Conservation (phyloP, 2,329 filamentous ascomycete genomes). For the Nigrospora oryzae region DNA sequence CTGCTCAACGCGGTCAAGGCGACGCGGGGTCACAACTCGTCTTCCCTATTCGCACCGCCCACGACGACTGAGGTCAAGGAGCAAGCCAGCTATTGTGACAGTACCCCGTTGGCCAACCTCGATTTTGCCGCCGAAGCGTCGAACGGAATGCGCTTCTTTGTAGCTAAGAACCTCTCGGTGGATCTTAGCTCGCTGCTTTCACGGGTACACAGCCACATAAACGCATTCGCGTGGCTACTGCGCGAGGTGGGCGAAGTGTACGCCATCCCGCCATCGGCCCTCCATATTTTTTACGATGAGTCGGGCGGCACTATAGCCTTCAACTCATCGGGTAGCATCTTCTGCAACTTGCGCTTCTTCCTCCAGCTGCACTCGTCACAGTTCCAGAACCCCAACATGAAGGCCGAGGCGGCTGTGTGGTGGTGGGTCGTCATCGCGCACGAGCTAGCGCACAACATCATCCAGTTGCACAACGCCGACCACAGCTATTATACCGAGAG, state of each 20-base stretch:
- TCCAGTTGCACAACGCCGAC: conserved; percentile 65
- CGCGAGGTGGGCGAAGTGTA: conserved; percentile 66
- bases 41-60: conserved; percentile 64
- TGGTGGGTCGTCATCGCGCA: conserved; percentile 97
- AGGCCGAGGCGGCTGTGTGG: conserved; percentile 66
- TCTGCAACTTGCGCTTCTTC: conserved; percentile 90
- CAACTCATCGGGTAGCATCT: conserved; percentile 78
- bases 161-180: conserved; percentile 44
- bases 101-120: conserved; percentile 65
- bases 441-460: conserved; percentile 91
- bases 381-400: conserved; percentile 34
- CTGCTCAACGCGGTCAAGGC: conserved; percentile 71
- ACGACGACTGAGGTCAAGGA: conserved; percentile 68
- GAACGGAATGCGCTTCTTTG: conserved; percentile 66
- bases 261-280: conserved; percentile 53
- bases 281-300: conserved; percentile 86
- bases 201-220: conserved; percentile 52
- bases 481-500: conserved; percentile 83
- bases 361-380: conserved; percentile 61
- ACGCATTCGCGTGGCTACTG: conserved; percentile 61
- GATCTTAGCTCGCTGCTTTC: conserved; percentile 50
- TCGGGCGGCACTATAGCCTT: conserved; percentile 81
- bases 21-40: conserved; percentile 68
- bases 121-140: conserved; percentile 60
- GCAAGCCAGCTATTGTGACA: conserved; percentile 79